phyloP scores from a whole-genome alignment of 768 basidiomycete genomes.

The Paxillus involutus region DNA sequence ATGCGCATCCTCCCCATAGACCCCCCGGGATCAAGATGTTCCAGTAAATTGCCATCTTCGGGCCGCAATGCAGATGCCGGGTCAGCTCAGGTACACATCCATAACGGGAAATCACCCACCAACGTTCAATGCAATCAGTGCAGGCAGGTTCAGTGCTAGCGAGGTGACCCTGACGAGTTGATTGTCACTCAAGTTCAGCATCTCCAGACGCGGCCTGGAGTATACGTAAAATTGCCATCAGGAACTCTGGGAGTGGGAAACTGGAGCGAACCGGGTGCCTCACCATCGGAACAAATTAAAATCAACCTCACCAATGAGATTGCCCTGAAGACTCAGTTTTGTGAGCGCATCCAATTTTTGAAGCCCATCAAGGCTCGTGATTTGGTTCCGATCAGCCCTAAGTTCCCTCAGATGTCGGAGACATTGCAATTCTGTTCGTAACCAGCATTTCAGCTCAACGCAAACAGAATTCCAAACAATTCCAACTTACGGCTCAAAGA shows the following conservation, averaged over 20 bases:
- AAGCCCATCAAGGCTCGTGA: slow-evolving; percentile 73
- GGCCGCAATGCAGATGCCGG: slow-evolving; percentile 14
- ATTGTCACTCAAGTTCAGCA: slow-evolving; percentile 82
- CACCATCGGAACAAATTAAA: slow-evolving; percentile 68
- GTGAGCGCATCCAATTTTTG: slow-evolving; percentile 77
- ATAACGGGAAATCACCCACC: slow-evolving; percentile 54
- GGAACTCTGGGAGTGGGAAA: slow-evolving; percentile 6
- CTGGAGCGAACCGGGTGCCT: slow-evolving; percentile 7
- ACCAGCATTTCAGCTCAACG: slow-evolving; percentile 13
- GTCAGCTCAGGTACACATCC: slow-evolving; percentile 9
- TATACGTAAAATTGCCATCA: slow-evolving; percentile 12
- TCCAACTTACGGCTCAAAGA: slow-evolving; percentile 74
- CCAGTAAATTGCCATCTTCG: slow-evolving; percentile 73
- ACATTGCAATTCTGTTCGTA: slow-evolving; percentile 69
- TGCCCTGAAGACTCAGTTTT: slow-evolving; percentile 80
- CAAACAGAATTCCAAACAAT: slow-evolving; percentile 3
- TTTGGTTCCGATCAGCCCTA: slow-evolving; percentile 83
- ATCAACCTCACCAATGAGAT: slow-evolving; percentile 64
- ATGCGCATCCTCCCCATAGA: slow-evolving; percentile 74
- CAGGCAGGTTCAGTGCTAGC: slow-evolving; percentile 54
- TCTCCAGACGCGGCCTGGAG: slow-evolving; percentile 63
- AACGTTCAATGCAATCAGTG: slow-evolving; percentile 73
- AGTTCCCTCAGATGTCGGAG: slow-evolving; percentile 86
- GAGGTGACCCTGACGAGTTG: slow-evolving; percentile 57
- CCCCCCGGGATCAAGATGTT: slow-evolving; percentile 50